Conservation (phyloP, 352 stramenopile species). For the Globisporangium abappressorium region DNA sequence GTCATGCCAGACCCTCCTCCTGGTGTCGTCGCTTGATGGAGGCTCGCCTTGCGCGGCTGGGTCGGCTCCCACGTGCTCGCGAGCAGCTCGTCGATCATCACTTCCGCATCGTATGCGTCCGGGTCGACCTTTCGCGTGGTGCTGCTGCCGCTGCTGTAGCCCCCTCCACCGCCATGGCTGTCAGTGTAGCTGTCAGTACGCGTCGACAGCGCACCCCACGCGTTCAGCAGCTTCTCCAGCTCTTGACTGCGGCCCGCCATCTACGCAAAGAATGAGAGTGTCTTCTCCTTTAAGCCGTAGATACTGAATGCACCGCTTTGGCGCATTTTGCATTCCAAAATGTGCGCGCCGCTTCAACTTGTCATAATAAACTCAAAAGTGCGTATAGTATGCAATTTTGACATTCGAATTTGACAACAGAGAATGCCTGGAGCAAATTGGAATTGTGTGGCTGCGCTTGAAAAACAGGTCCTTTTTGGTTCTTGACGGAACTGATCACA, state of each 20-base stretch:
- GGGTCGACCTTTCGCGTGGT: neutral
- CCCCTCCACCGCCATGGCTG: neutral
- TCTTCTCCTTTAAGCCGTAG: neutral
- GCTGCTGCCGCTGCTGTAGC: slow-evolving; percentile 1
- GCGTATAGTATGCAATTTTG: too few species aligned
- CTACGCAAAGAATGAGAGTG: neutral
- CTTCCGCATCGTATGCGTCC: slow-evolving; percentile 50
- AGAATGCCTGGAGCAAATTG: too few species aligned
- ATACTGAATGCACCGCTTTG: neutral
- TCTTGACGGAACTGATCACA: too few species aligned
- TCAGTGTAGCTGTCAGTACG: neutral
- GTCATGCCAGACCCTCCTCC: neutral
- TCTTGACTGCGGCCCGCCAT: slow-evolving; percentile 35
- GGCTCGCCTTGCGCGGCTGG: slow-evolving; percentile 18
- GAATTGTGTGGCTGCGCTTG: too few species aligned
- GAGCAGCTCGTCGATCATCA: slow-evolving; percentile 80
- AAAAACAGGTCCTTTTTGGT: too few species aligned
- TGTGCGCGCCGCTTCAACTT: neutral
- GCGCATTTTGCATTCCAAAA: neutral
- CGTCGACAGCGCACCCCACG: slow-evolving; percentile 17
- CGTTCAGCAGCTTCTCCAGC: slow-evolving; percentile 59
- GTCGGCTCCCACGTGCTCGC: slow-evolving; percentile 47
- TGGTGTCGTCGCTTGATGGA: neutral
- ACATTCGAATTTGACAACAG: too few species aligned
- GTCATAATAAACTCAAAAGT: neutral